Base-by-base conservation (phyloP, 129 eudicot species). In the Tanacetum coccineum region DNA sequence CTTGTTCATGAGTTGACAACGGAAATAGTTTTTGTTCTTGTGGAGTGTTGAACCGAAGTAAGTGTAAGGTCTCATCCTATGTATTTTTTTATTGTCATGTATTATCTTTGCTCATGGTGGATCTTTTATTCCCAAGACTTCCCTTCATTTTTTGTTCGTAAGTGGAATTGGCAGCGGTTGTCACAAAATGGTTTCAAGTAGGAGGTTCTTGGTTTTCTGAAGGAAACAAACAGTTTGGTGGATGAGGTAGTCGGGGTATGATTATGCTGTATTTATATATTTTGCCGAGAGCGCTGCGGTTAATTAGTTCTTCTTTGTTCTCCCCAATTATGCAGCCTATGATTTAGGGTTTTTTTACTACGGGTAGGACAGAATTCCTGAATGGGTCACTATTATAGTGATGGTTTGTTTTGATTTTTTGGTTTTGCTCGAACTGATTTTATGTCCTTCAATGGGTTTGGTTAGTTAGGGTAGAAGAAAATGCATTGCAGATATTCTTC, bases 401-500 rank as follows among this genome's bases (percentile, higher is more conserved):
- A 64, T 32, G 76, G 87, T 62, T 70, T 73, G 61, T 32, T 67
- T 72, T n/a, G n/a, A n/a, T n/a, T n/a, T n/a, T n/a, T n/a, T n/a
- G n/a, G 88, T 80, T 63, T 71, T 73, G 14, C 63, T n/a, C 81
- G 28, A 32, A n/a, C n/a, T n/a, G n/a, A n/a, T n/a, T n/a, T n/a
- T n/a, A n/a, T n/a, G 81, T 75, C 44, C 95, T 66, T 86, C 86
- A 46, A 81, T 89, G 87, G 95, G 90, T 7, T n/a, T n/a, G n/a
- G n/a, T n/a, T n/a, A n/a, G n/a, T n/a, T n/a, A n/a, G n/a, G 69
- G 39, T 68, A 80, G 95, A 76, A 80, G 86, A 72, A 89, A 86
- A 87, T 86, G 96, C 71, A 86, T 89, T 57, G 95, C 96, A 5
- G 95, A 89, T 59, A 84, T 89, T 59, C 84, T 89, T 60, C 96